Evolutionary conservation across 495 filamentous ascomycete genomes (phyloP).

Genomic region (Mycothermus thermophilus): DNA sequence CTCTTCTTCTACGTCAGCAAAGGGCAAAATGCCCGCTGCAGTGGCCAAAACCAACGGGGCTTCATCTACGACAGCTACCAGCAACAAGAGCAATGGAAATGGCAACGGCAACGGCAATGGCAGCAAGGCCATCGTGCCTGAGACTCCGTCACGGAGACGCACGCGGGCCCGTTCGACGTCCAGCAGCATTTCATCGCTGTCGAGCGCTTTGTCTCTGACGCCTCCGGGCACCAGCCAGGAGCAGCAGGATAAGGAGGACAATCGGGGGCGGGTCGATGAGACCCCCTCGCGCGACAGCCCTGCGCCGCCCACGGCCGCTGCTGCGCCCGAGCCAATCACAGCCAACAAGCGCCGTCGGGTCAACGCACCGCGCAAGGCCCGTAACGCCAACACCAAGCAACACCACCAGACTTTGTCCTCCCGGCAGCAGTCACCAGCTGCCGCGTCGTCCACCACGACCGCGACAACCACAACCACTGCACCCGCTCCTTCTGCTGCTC

Average conservation of each 20-base stretch:
- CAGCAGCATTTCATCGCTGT: slow-evolving; percentile 22
- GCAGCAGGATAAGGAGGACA: slow-evolving; percentile 5
- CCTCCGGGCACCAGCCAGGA: slow-evolving; percentile 12
- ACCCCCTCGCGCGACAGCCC: slow-evolving; percentile 15
- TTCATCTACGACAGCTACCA: too few species aligned
- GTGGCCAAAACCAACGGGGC: neutral
- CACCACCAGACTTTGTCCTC: too few species aligned
- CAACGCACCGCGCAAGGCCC: slow-evolving; percentile 20
- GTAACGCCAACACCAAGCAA: too few species aligned
- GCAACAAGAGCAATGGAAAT: too few species aligned
- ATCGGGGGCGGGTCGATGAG: slow-evolving; percentile 7
- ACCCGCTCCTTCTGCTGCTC: slow-evolving; percentile 4
- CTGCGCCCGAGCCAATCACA: slow-evolving; percentile 19
- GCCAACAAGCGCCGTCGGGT: slow-evolving; percentile 9
- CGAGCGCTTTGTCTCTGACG: slow-evolving; percentile 20
- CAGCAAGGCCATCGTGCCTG: slow-evolving; percentile 11
- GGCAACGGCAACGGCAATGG: slow-evolving; percentile 11
- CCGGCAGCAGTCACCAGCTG: slow-evolving; percentile 12
- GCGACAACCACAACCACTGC: slow-evolving; percentile 2
- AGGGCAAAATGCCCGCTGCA: too few species aligned
- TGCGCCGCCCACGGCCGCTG: too few species aligned
- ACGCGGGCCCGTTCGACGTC: slow-evolving; percentile 15
- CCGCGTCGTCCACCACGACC: slow-evolving; percentile 12
- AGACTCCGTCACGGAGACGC: slow-evolving; percentile 13
- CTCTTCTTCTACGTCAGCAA: too few species aligned